Evolutionary conservation across 169 alveolate genomes (phyloP).

Genomic region (Plasmodium relictum): DNA sequence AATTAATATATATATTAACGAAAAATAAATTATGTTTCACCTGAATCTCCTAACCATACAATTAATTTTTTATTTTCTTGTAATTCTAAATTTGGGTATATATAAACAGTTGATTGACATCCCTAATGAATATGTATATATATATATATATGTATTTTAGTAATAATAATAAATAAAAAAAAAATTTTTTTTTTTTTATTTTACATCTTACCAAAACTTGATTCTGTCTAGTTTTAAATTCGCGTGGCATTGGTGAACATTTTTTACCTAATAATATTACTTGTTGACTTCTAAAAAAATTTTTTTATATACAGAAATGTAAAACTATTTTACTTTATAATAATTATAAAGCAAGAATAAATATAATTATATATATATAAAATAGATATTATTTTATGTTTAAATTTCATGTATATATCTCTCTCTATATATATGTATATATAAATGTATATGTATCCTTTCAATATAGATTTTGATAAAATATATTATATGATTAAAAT

Average conservation of each 20-base stretch:
- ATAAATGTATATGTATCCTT: no score
- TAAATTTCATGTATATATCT: no score
- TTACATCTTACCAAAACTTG: constrained; percentile 64
- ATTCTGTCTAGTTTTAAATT: constrained; percentile 58
- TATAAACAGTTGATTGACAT: constrained; percentile 72
- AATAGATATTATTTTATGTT: no score
- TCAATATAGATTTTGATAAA: no score
- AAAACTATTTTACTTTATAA: background rate
- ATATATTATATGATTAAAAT: no score
- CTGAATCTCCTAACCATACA: constrained; percentile 76
- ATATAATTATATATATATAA: no score
- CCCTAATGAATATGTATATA: constrained; percentile 35
- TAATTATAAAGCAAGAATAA: no score
- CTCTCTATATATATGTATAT: no score
- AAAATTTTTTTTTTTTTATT: background rate
- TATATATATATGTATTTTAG: background rate
- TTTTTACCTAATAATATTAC: constrained; percentile 73
- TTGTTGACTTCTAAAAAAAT: constrained; percentile 73
- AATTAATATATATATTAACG: no score
- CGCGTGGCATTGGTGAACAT: constrained; percentile 67
- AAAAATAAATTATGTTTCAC: constrained; percentile 10
- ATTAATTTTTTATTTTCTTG: constrained; percentile 40
- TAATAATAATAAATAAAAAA: background rate
- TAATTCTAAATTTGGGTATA: constrained; percentile 47
- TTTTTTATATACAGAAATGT: constrained; percentile 2